A percentile compares a stretch with the other conserved stretches of the same genome.
These are phyloP conservation scores for Evernia prunastri DNA, from an alignment of 495 filamentous ascomycete genomes.

Conservation along the genomic window DNA sequence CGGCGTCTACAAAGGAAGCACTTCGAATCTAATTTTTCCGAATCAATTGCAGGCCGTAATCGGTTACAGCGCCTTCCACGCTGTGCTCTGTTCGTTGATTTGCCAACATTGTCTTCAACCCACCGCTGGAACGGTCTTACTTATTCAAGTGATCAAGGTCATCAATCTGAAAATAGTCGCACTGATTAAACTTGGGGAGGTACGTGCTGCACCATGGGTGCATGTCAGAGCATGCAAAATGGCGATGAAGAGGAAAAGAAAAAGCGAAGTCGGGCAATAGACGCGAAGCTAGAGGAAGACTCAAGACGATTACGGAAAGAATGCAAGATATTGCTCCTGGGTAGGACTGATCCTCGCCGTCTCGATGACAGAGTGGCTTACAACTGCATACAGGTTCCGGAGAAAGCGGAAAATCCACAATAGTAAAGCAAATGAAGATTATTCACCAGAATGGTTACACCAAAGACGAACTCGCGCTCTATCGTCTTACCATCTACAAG, in stretches of 20 bases:
- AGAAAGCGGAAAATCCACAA: conserved; percentile 97
- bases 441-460: conserved; percentile 97
- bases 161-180: neutral
- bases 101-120: neutral
- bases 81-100: neutral
- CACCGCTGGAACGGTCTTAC: neutral
- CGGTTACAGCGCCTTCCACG: neutral
- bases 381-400: conserved; percentile 65
- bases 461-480: conserved; percentile 81
- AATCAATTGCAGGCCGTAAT: neutral
- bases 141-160: neutral
- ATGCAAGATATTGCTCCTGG: conserved; percentile 96
- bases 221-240: conserved; percentile 73
- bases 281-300: conserved; percentile 87
- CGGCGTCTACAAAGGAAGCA: neutral
- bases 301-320: conserved; percentile 81
- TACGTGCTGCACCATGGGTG: conserved; percentile 61
- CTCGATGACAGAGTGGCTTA: neutral
- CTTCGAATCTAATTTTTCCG: neutral
- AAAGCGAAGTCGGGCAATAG: conserved; percentile 90
- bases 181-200: neutral
- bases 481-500: conserved; percentile 94
- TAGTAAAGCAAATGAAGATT: conserved; percentile 99
- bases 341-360: conserved; percentile 44
- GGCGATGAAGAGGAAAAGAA: conserved; percentile 81